These are phyloP conservation scores for Penicillium soppii DNA, from an alignment of 495 filamentous ascomycete species.

Conservation along the genomic window DNA sequence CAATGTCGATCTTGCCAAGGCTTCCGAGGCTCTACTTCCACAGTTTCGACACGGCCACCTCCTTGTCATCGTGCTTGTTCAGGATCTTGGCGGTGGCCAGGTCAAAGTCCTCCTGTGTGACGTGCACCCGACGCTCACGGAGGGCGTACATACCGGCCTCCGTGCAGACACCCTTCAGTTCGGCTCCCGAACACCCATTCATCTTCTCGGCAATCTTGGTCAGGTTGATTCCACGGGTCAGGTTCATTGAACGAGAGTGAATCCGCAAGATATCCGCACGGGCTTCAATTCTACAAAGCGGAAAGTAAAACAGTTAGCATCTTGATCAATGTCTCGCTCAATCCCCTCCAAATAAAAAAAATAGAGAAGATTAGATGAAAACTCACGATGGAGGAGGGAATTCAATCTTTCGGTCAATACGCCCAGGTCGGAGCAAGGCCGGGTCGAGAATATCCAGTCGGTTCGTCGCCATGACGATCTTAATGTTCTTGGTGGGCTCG, in stretches of 20 bases:
- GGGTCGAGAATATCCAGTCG: conserved; percentile 96
- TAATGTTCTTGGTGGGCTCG: conserved; percentile 99
- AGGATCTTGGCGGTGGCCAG: conserved; percentile 98
- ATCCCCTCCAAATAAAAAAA: not conserved
- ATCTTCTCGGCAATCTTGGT: conserved; percentile 99
- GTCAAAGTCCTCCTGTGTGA: conserved; percentile 99
- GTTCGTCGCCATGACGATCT: conserved; percentile 99
- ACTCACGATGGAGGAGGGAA: conserved; percentile 89
- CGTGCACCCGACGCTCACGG: conserved; percentile 91
- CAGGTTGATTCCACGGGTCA: conserved; percentile 96
- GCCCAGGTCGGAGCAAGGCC: conserved; percentile 86
- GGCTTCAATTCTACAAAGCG: conserved; percentile 68
- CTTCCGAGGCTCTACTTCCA: conserved; percentile 68
- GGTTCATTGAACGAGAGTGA: conserved; percentile 95
- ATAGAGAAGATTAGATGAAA: not conserved
- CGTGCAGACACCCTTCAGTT: conserved; percentile 96
- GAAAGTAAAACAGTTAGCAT: conserved; percentile 15
- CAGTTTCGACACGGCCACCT: conserved; percentile 82
- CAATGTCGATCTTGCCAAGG: conserved; percentile 13
- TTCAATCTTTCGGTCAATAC: conserved; percentile 99
- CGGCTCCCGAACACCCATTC: conserved; percentile 96
- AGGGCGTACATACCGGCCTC: conserved; percentile 98
- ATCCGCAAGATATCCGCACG: conserved; percentile 97
- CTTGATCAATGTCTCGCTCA: too few relatives aligned
- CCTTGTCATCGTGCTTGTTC: conserved; percentile 99